These are phyloP conservation scores for Beauveria rudraprayagi DNA, from an alignment of 2,329 filamentous ascomycete species.

Conservation along the genomic window DNA sequence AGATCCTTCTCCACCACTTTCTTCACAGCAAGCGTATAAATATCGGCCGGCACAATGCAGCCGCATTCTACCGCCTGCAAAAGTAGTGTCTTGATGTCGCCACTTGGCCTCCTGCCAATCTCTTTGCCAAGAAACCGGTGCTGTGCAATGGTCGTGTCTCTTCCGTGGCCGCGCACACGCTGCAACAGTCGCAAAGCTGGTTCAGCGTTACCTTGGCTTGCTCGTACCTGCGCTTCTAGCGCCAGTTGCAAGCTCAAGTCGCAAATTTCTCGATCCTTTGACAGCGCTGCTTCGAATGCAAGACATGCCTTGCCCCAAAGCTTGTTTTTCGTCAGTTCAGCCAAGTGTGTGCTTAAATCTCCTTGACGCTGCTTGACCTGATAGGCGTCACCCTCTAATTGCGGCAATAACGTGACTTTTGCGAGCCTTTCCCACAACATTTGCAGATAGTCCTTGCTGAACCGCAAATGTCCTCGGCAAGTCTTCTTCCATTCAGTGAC, in stretches of 20 bases:
- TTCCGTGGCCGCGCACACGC: background rate
- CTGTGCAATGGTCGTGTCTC: background rate
- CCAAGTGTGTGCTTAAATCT: background rate
- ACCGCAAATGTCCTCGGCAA: constrained; percentile 7
- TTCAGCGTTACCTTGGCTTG: background rate
- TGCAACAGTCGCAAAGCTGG: background rate
- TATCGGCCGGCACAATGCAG: constrained; percentile 25
- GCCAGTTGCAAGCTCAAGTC: background rate
- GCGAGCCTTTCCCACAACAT: background rate
- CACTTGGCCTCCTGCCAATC: background rate
- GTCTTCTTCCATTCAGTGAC: constrained; percentile 17
- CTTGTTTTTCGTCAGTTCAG: background rate
- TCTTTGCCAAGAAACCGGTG: background rate
- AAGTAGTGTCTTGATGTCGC: background rate
- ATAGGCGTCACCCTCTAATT: background rate
- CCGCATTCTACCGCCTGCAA: constrained; percentile 15
- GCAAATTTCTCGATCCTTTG: background rate
- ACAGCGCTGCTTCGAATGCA: background rate
- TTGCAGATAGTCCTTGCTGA: background rate
- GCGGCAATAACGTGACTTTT: background rate
- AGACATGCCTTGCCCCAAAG: background rate
- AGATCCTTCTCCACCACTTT: constrained; percentile 22
- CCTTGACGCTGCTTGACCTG: background rate
- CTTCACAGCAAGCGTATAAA: constrained; percentile 29
- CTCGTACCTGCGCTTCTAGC: background rate